Conservation (phyloP, 345 rosid genomes). For the Acer campestre region DNA sequence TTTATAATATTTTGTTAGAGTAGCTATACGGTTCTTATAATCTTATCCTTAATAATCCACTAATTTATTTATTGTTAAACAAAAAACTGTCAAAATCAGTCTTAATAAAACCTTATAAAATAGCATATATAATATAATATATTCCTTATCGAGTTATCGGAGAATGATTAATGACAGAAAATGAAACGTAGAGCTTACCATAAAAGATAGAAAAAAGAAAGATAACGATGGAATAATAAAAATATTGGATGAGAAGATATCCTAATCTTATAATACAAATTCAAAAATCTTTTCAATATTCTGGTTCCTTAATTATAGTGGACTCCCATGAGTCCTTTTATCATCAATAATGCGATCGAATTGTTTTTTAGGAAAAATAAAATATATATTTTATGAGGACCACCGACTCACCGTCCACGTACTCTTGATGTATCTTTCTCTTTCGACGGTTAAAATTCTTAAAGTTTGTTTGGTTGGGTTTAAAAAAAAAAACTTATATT, state of each 20-base stretch:
- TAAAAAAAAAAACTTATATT: no score
- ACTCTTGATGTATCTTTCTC: neutral
- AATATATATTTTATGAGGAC: neutral
- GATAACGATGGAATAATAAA: neutral
- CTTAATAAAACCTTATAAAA: neutral
- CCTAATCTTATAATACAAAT: neutral
- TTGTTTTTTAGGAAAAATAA: no score
- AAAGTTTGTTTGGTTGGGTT: no score
- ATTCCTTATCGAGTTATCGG: neutral
- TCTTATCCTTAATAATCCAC: neutral
- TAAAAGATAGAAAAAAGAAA: neutral
- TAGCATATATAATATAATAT: neutral
- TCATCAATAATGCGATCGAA: neutral
- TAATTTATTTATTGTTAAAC: no score
- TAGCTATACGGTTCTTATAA: neutral
- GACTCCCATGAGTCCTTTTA: neutral
- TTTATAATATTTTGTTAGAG: no score
- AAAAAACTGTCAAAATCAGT: no score
- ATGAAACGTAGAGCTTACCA: neutral
- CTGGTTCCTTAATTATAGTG: neutral
- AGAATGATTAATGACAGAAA: neutral
- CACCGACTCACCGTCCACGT: neutral
- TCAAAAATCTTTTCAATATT: neutral
- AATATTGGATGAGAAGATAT: neutral
- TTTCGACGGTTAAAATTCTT: no score